Conservation (phyloP, 108 stramenopile genomes). For the Skeletonema marinoi region DNA sequence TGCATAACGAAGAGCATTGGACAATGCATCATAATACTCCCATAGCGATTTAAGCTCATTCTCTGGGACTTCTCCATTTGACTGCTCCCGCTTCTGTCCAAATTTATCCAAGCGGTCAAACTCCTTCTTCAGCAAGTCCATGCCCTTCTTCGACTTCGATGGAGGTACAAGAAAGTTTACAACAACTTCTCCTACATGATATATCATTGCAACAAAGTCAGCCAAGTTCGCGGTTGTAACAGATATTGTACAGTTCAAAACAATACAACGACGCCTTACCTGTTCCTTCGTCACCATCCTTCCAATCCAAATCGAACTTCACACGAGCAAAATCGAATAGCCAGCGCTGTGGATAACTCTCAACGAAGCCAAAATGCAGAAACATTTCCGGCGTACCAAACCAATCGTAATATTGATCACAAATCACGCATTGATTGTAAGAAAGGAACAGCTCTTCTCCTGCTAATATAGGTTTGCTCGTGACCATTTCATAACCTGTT, state of each 20-base stretch:
- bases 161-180: slow-evolving; percentile 42
- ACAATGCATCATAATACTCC: slow-evolving; percentile 42
- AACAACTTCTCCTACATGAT: slow-evolving; percentile 9
- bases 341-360: slow-evolving; percentile 74
- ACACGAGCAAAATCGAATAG: slow-evolving; percentile 49
- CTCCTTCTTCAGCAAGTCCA: slow-evolving; percentile 23
- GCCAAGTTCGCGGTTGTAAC: neutral
- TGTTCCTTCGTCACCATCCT: slow-evolving; percentile 14
- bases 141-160: slow-evolving; percentile 40
- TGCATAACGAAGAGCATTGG: slow-evolving; percentile 18
- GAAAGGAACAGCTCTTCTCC: slow-evolving; percentile 71
- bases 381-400: slow-evolving; percentile 73
- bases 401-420: slow-evolving; percentile 28
- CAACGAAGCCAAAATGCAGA: slow-evolving; percentile 80
- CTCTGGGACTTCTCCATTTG: neutral
- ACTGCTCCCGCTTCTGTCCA: neutral
- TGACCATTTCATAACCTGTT: slow-evolving; percentile 28
- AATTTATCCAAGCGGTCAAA: slow-evolving; percentile 16
- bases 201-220: neutral
- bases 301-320: slow-evolving; percentile 43
- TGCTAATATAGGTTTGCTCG: slow-evolving; percentile 45
- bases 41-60: slow-evolving; percentile 28
- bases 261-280: neutral
- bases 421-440: slow-evolving; percentile 70
- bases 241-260: neutral